phyloP scores from a whole-genome alignment of 805 yeast genomes.

The Candida ponderosae region DNA sequence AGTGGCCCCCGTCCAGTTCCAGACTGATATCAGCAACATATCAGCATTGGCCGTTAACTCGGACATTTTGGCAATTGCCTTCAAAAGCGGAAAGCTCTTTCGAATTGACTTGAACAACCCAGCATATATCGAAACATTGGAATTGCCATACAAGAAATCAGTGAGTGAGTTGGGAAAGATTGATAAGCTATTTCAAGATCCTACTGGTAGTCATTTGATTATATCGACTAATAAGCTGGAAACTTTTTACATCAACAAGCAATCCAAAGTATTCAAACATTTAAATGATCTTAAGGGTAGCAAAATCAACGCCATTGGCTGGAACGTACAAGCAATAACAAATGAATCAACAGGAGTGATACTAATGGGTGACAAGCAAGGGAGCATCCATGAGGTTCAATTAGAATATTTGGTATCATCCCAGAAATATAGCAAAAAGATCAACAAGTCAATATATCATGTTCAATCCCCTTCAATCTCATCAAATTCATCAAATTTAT shows the following conservation, averaged over 20 bases:
- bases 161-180: conserved; percentile 21
- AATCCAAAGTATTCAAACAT: conserved; percentile 30
- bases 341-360: conserved; percentile 35
- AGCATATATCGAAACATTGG: conserved; percentile 40
- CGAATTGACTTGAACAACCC: conserved; percentile 65
- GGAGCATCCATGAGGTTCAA: conserved; percentile 38
- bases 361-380: conserved; percentile 40
- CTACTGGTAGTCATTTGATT: conserved; percentile 43
- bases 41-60: conserved; percentile 43
- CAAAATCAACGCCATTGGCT: conserved; percentile 33
- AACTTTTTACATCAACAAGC: conserved; percentile 38
- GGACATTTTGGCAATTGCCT: conserved; percentile 49
- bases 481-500: background rate
- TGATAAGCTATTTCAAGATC: conserved; percentile 37
- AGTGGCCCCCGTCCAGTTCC: conserved; percentile 41
- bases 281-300: conserved; percentile 40
- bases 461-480: conserved; percentile 1
- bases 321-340: conserved; percentile 28
- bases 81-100: conserved; percentile 44
- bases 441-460: conserved; percentile 30
- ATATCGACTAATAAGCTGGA: conserved; percentile 39
- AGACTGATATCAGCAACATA: conserved; percentile 39
- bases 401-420: conserved; percentile 29
- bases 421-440: conserved; percentile 34
- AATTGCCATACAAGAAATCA: conserved; percentile 22